Evolutionary conservation across 1,139 yeast species (phyloP), one percentile per base, ranked within the genome.

Genomic region (Taiozyma sp.): DNA sequence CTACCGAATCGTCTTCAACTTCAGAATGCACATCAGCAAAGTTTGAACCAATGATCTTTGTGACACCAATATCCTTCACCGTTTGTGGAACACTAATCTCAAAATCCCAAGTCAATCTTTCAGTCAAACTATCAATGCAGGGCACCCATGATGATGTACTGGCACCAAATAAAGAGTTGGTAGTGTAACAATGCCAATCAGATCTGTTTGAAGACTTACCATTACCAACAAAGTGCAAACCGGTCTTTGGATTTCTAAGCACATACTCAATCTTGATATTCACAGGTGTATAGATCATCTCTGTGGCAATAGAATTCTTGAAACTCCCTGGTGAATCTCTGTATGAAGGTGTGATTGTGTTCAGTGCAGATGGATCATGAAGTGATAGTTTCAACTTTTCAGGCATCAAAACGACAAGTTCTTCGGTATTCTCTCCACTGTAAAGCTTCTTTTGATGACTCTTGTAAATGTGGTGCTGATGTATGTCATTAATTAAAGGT

Each of bases 121-220:
- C 97, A 81, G 93, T 86, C 39, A 90, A 67, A 46, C 87, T 88
- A 59, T 95, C 98, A 6, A 93, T 76, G 64, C 99, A 95, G 0
- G 99, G 99, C 45, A 93, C 87, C 99, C 99, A 95, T 22, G 90
- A 85, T 2, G 97, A 88, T 0, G 98, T 88, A 14, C 95, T 81
- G 9, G 87, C 76, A 22, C 90, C 90, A 46, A 82, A 71, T 29
- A 89, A 91, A 4, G 88, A 76, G 62, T 93, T 91, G 1, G 81
- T 75, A 0, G 99, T 91, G 66, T 86, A 90, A 1, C 88, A 95
- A 62, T 88, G 96, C 95, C 97, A 90, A 43, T 70, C 67, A 14
- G 70, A 66, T 46, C 70, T 70, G 29, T 70, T 68, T 8, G 70
- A 48, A 1, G 66, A 53, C n/a, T 56, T 54, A 47, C 64, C 70